phyloP scores from a whole-genome alignment of 495 filamentous ascomycete species.

The Tuber brumale region DNA sequence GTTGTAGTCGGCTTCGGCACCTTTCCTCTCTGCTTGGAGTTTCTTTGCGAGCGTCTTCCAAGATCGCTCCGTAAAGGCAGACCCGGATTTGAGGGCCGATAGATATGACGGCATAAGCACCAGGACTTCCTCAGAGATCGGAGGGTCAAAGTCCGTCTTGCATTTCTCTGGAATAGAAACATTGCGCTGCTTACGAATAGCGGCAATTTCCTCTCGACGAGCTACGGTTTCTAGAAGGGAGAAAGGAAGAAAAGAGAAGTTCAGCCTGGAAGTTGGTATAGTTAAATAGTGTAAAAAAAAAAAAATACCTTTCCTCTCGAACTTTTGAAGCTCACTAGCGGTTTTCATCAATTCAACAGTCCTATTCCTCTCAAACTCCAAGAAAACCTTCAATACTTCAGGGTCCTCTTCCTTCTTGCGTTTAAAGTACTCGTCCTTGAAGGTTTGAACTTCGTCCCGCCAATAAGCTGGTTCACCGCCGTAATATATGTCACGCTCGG shows the following conservation, averaged over 20 bases:
- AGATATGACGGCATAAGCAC: conserved; percentile 32
- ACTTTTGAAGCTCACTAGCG: conserved; percentile 29
- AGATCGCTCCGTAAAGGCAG: conserved; percentile 26
- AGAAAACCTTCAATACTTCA: conserved; percentile 20
- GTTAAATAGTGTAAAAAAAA: neutral
- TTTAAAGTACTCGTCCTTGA: conserved; percentile 12
- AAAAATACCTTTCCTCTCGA: conserved; percentile 28
- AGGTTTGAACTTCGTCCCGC: conserved; percentile 28
- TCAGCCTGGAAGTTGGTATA: neutral
- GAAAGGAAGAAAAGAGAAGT: conserved; percentile 14
- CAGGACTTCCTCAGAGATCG: conserved; percentile 30
- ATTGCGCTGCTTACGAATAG: conserved; percentile 29
- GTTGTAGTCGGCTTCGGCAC: conserved; percentile 23
- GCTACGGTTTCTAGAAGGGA: conserved; percentile 24
- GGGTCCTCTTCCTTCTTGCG: conserved; percentile 8
- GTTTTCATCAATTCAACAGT: conserved; percentile 26
- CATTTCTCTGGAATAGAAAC: conserved; percentile 34
- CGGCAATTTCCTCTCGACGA: conserved; percentile 30
- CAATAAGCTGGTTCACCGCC: conserved; percentile 34
- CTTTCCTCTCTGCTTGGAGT: conserved; percentile 16
- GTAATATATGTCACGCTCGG: conserved; percentile 28
- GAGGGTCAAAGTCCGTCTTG: conserved; percentile 27
- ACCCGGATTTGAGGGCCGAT: conserved; percentile 28
- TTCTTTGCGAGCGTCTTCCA: conserved; percentile 36
- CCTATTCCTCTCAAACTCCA: conserved; percentile 26